Base-by-base conservation (phyloP, 2,329 filamentous ascomycete genomes). In the Botryotinia convoluta region DNA sequence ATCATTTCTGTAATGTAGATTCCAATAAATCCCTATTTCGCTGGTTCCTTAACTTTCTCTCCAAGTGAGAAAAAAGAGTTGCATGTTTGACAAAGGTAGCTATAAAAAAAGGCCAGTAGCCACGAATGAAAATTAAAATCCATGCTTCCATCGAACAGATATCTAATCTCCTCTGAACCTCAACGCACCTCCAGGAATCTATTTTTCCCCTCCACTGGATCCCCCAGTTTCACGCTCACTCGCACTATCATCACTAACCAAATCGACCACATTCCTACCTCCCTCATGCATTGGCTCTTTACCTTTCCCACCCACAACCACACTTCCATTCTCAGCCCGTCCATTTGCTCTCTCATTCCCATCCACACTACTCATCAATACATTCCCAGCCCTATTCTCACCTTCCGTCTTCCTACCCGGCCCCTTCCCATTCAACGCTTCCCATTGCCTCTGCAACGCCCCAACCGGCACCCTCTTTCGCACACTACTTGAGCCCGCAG, bases 401-500 rank as follows among this genome's bases (percentile, higher is more conserved):
- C 26, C 35, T 20, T 22, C 60, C 4, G 26, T 12, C 32, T 18
- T 45, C 22, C 63, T 48, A 32, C 45, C 45, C 1, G 67, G 20
- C 4, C 54, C 32, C 42, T 59, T 65, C 42, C 69, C 69, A 44
- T 72, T 64, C 45, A 74, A 63, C 26, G 69, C 62, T 45, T 74
- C 73, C 73, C 73, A 74, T 22, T 35, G 68, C 54, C 69, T 39
- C 44, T 74, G 73, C 20, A 59, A 45, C 4, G 29, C 60, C 6
- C 20, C 29, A 20, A 72, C 63, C 1, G 69, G 73, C 1, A 74
- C 70, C 37, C 64, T 74, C 70, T 72, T 69, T n/a, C 48, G 48
- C 39, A 61, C 44, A n/a, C 35, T 54, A 44, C 39, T 61, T 29
- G 54, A 60, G 18, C 54, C 37, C 7, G 37, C 51, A 51, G 20